These are phyloP conservation scores for Cronartium quercuum DNA, from an alignment of 1,284 basidiomycete species.

Conservation along the genomic window DNA sequence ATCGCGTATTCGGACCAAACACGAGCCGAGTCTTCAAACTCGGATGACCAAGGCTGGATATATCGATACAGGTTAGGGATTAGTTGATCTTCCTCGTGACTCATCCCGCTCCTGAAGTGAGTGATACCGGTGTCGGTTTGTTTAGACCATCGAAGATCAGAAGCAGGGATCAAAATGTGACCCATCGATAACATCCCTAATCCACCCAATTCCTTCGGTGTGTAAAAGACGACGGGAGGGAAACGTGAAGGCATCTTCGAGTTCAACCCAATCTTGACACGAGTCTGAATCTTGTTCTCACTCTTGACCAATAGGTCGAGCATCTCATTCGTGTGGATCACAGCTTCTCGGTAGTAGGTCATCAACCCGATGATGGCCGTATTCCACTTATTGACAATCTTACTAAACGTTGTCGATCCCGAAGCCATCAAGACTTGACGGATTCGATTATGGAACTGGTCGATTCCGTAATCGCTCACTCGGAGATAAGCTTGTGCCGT, in stretches of 20 bases:
- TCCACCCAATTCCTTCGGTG: conserved; percentile 89
- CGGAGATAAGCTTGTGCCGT: conserved; percentile 96
- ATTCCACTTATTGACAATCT: conserved; percentile 99
- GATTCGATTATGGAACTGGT: conserved; percentile 92
- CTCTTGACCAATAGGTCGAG: conserved; percentile 90
- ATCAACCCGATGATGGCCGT: conserved; percentile 83
- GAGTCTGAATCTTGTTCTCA: conserved; percentile 97
- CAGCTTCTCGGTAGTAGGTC: conserved; percentile 99
- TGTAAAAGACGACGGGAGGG: conserved; percentile 94
- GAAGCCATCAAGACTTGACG: conserved; percentile 98
- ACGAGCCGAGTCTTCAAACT: conserved; percentile 94
- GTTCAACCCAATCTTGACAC: conserved; percentile 97
- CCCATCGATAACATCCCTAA: conserved; percentile 99
- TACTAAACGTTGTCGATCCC: conserved; percentile 96
- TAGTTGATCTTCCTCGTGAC: conserved; percentile 64
- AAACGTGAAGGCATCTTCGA: conserved; percentile 99
- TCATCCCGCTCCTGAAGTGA: conserved; percentile 52
- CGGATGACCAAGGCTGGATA: conserved; percentile 96
- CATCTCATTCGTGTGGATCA: conserved; percentile 93
- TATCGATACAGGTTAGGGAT: conserved; percentile 98
- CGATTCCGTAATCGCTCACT: conserved; percentile 67
- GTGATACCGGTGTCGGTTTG: conserved; percentile 80
- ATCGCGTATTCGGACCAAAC: conserved; percentile 99
- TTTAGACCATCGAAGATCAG: conserved; percentile 94
- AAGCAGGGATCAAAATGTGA: conserved; percentile 94